Conservation (phyloP, 306 rosid species). For the Casuarina glauca region DNA sequence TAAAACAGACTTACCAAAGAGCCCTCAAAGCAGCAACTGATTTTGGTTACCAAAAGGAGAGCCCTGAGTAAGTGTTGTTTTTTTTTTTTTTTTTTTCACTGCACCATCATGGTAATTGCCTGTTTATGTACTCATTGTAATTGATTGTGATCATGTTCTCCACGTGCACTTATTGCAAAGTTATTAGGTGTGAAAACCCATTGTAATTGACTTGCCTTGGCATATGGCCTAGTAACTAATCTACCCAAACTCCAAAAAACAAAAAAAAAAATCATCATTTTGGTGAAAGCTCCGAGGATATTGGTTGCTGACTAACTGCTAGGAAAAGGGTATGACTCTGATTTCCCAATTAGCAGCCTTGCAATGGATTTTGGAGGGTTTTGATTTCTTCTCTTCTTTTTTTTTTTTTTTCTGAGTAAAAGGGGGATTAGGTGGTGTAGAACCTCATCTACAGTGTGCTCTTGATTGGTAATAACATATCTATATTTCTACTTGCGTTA, state of each 20-base stretch:
- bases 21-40: conserved; percentile 80
- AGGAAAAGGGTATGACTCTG: background rate
- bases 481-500: background rate
- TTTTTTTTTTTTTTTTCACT: background rate
- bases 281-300: background rate
- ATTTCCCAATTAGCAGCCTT: background rate
- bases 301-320: background rate
- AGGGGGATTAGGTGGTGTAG: background rate
- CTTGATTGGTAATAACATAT: background rate
- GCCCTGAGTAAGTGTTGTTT: conserved; percentile 87
- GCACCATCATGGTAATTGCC: conserved; percentile 4
- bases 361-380: background rate
- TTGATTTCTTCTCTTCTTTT: background rate
- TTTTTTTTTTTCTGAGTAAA: no score
- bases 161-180: background rate
- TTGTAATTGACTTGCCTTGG: background rate
- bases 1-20: conserved; percentile 93
- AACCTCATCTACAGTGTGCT: background rate
- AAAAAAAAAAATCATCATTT: background rate
- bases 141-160: background rate
- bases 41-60: conserved; percentile 85
- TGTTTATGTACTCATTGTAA: background rate
- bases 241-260: background rate
- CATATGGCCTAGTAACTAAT: background rate
- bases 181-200: background rate